phyloP scores from a whole-genome alignment of 2,329 filamentous ascomycete genomes.

The Myrmaecium sp. region DNA sequence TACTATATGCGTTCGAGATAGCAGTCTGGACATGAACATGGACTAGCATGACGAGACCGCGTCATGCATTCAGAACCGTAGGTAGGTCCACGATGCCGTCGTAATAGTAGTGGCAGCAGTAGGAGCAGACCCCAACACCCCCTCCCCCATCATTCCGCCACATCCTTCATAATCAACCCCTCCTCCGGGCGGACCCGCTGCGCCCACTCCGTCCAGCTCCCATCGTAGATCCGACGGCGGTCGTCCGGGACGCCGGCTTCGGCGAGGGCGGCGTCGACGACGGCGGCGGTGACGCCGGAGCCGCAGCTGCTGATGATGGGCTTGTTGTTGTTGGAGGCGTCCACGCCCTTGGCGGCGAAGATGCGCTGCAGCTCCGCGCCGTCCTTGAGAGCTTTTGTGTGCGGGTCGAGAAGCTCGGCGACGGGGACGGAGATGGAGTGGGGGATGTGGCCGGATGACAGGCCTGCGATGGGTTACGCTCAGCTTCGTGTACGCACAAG shows the following conservation, averaged over 20 bases:
- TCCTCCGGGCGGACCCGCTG: slow-evolving; percentile 46
- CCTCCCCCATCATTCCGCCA: too few species aligned
- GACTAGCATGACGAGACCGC: too few species aligned
- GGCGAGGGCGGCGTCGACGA: slow-evolving; percentile 73
- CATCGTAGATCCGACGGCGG: slow-evolving; percentile 71
- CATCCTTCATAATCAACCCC: slow-evolving; percentile 41
- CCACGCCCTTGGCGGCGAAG: slow-evolving; percentile 64
- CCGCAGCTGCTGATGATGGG: slow-evolving; percentile 82
- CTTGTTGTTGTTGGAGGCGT: slow-evolving; percentile 56
- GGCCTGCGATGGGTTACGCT: slow-evolving; percentile 15
- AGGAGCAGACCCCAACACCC: too few species aligned
- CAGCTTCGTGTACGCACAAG: too few species aligned
- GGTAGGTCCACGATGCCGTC: too few species aligned
- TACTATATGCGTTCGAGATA: too few species aligned
- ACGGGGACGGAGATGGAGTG: slow-evolving; percentile 73
- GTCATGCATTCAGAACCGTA: too few species aligned
- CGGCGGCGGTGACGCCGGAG: slow-evolving; percentile 81
- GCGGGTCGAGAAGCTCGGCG: slow-evolving; percentile 59
- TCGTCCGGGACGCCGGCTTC: slow-evolving; percentile 59
- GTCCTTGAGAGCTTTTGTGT: slow-evolving; percentile 65
- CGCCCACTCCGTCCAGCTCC: slow-evolving; percentile 89
- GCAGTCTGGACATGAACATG: too few species aligned
- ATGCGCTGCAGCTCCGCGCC: slow-evolving; percentile 54
- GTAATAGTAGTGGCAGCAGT: too few species aligned
- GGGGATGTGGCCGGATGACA: slow-evolving; percentile 85